Evolutionary conservation across 2,329 filamentous ascomycete species (phyloP).

Genomic region (Microdochium trichocladiopsis): DNA sequence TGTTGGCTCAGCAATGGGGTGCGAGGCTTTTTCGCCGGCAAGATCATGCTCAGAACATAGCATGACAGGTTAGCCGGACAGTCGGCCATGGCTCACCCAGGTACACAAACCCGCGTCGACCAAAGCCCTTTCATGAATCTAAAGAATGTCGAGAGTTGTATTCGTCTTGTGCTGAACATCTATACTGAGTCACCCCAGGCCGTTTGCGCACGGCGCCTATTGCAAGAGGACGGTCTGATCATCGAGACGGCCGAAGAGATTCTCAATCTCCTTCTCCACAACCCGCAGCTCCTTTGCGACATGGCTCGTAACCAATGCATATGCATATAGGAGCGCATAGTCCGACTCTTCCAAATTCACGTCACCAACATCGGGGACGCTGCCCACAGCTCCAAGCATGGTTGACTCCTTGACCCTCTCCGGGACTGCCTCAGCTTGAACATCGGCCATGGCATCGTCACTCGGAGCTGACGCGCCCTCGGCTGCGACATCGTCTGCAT

Average conservation of each 20-base stretch:
- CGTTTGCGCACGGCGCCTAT: conserved; percentile 22
- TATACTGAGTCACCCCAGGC: not conserved
- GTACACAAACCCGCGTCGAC: too few species aligned
- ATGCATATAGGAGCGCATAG: conserved; percentile 89
- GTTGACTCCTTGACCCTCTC: conserved; percentile 7
- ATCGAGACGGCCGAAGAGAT: conserved; percentile 55
- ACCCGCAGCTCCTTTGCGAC: conserved; percentile 57
- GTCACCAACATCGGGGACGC: conserved; percentile 18
- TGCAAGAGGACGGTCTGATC: conserved; percentile 52
- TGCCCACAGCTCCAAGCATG: conserved; percentile 11
- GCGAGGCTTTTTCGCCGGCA: conserved; percentile 62
- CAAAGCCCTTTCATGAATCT: too few species aligned
- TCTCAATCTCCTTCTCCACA: conserved; percentile 55
- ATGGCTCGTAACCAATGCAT: conserved; percentile 64
- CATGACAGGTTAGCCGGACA: too few species aligned
- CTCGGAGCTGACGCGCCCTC: too few species aligned
- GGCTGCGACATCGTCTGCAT: conserved; percentile 13
- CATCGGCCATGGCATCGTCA: not conserved
- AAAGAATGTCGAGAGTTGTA: conserved; percentile 1
- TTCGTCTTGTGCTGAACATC: not conserved
- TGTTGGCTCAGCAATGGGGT: conserved; percentile 89
- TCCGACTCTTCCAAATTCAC: conserved; percentile 62
- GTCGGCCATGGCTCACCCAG: too few species aligned
- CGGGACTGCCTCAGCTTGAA: not conserved
- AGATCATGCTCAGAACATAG: conserved; percentile 11